These are phyloP conservation scores for Clathrospora elynae DNA, from an alignment of 2,329 filamentous ascomycete species.

Conservation along the genomic window DNA sequence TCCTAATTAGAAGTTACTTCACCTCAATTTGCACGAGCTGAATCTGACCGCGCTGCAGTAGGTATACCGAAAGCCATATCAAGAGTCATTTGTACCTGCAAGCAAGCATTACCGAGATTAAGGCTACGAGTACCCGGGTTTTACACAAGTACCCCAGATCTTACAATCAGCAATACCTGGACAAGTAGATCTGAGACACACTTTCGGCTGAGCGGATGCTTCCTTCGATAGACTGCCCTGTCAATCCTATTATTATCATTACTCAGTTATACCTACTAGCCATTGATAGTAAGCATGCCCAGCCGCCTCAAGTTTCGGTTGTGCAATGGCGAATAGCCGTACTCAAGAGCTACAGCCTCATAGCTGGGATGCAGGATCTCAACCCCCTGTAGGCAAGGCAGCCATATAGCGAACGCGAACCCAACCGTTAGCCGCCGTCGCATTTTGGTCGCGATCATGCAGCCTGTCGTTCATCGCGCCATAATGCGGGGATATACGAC, in stretches of 20 bases:
- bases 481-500: conserved; percentile 17
- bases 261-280: conserved; percentile 14
- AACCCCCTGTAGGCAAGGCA: conserved; percentile 11
- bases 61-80: too few relatives aligned
- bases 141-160: conserved; percentile 16
- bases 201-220: conserved; percentile 20
- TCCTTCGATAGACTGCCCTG: conserved; percentile 11
- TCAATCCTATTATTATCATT: conserved; percentile 14
- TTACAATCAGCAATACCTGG: conserved; percentile 15
- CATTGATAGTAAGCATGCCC: conserved; percentile 16
- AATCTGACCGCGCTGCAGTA: too few relatives aligned
- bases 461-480: conserved; percentile 16
- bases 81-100: too few relatives aligned
- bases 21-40: too few relatives aligned
- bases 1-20: too few relatives aligned
- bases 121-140: conserved; percentile 2
- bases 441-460: conserved; percentile 27
- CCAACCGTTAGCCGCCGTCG: conserved; percentile 15
- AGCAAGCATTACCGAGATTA: too few relatives aligned
- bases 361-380: conserved; percentile 12
- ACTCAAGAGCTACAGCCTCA: too few relatives aligned
- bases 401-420: conserved; percentile 13
- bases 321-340: too few relatives aligned
- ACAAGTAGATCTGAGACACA: conserved; percentile 14
- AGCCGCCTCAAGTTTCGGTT: conserved; percentile 1